A percentile compares a stretch with the other conserved stretches of the same genome.
Evolutionary conservation across 306 rosid genomes (phyloP).

Genomic region (Luffa aegyptiaca): DNA sequence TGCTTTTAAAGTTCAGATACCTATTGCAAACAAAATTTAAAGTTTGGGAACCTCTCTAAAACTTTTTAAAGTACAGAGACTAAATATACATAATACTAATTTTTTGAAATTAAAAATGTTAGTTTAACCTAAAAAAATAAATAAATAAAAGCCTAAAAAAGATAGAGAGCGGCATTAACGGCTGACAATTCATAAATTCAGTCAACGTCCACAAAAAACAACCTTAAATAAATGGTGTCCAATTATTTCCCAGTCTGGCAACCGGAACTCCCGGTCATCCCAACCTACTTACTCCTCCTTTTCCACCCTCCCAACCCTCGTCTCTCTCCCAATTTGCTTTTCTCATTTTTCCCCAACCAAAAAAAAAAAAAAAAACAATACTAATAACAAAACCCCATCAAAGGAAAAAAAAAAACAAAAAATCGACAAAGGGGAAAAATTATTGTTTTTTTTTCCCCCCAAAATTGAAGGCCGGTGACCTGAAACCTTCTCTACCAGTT

Average conservation of each 20-base stretch:
- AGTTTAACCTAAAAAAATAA: no score
- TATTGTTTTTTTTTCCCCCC: neutral
- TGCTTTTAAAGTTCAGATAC: no score
- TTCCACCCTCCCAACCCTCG: neutral
- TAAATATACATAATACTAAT: no score
- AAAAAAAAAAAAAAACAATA: neutral
- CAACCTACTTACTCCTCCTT: neutral
- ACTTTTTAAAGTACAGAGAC: no score
- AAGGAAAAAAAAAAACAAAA: neutral
- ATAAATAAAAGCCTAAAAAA: no score
- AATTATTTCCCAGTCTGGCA: neutral
- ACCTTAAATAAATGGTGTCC: neutral
- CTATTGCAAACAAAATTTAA: no score
- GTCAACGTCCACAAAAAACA: neutral
- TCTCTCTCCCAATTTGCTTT: neutral
- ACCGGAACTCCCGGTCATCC: conserved; percentile 6
- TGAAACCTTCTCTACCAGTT: neutral
- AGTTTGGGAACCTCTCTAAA: no score
- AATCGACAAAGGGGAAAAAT: neutral
- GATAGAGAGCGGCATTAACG: neutral
- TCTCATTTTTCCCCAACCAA: neutral
- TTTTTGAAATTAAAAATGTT: no score
- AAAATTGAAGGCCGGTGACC: neutral
- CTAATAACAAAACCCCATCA: neutral
- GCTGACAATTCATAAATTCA: neutral